These are phyloP conservation scores for Abrus pulchellus DNA, from an alignment of 306 rosid species.

Conservation along the genomic window DNA sequence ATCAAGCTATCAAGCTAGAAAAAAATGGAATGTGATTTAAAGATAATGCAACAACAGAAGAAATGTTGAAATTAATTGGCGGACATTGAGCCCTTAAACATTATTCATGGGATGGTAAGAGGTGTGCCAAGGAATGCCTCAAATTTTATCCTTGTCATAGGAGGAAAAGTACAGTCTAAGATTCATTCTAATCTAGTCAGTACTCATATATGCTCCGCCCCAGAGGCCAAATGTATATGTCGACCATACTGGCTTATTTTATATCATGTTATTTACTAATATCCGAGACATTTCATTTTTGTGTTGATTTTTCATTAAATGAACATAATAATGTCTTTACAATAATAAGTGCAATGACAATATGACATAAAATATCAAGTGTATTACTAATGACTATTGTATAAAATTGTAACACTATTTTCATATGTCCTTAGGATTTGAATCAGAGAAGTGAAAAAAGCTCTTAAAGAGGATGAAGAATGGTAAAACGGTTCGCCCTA, in stretches of 20 bases:
- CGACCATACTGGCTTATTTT: neutral
- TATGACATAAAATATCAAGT: neutral
- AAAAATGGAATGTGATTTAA: slow-evolving; percentile 16
- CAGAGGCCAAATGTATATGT: neutral
- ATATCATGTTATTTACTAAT: neutral
- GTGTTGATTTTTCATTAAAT: neutral
- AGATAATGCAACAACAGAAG: neutral
- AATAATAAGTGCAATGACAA: neutral
- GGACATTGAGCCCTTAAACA: slow-evolving; percentile 18
- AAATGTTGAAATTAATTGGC: slow-evolving; percentile 4
- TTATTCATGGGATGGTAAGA: neutral
- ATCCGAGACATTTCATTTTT: neutral
- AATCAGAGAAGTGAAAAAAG: too few relatives aligned
- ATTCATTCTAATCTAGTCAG: slow-evolving; percentile 25
- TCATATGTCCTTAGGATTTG: neutral
- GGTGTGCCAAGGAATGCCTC: neutral
- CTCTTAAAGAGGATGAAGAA: too few relatives aligned
- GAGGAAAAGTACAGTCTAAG: neutral
- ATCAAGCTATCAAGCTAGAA: slow-evolving; percentile 10
- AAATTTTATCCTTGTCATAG: slow-evolving; percentile 17
- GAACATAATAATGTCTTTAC: neutral
- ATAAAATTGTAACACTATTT: neutral
- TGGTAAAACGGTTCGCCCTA: too few relatives aligned
- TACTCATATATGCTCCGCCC: neutral
- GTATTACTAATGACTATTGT: neutral